Conservation (phyloP, 2,329 filamentous ascomycete genomes). For the Ophiostoma novo-ulmi region DNA sequence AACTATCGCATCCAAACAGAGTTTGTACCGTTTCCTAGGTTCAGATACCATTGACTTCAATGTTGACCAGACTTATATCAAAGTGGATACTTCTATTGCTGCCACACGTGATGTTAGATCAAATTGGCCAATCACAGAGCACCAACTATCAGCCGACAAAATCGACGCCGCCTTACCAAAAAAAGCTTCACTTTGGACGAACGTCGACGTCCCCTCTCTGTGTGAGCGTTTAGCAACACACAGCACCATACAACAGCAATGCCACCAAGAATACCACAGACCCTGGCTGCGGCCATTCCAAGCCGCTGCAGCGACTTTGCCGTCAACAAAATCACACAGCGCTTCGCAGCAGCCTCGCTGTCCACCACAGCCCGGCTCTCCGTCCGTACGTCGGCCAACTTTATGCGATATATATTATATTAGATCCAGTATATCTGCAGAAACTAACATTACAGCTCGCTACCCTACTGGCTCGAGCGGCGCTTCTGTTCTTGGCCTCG, state of each 20-base stretch:
- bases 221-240: background rate
- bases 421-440: no score
- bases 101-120: background rate
- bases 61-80: background rate
- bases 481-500: constrained; percentile 25
- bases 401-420: no score
- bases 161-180: constrained; percentile 15
- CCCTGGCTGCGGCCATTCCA: constrained; percentile 7
- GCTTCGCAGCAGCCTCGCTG: constrained; percentile 23
- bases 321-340: constrained; percentile 18
- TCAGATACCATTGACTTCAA: background rate
- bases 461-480: constrained; percentile 21
- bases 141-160: background rate
- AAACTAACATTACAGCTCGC: constrained; percentile 5
- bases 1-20: no score
- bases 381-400: constrained; percentile 16
- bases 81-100: background rate
- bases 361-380: constrained; percentile 23
- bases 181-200: constrained; percentile 13
- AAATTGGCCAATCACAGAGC: constrained; percentile 9
- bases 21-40: background rate
- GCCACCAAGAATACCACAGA: constrained; percentile 26
- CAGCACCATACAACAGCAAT: constrained; percentile 20
- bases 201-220: constrained; percentile 2
- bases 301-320: constrained; percentile 14